Conservation (phyloP, 805 yeast species). For the Starmerella bombi region DNA sequence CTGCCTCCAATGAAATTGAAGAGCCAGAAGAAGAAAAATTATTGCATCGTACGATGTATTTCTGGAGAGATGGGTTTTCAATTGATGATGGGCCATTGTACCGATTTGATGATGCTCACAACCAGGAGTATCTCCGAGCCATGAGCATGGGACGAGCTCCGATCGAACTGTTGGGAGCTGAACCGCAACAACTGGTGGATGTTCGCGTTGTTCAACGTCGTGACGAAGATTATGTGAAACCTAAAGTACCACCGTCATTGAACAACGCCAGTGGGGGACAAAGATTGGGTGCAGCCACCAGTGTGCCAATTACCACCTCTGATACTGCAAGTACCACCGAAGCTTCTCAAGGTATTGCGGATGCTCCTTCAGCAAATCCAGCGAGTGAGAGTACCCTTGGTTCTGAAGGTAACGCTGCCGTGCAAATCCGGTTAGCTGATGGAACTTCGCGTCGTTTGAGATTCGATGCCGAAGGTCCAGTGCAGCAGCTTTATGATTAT, state of each 20-base stretch:
- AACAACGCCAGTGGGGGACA: conserved; percentile 61
- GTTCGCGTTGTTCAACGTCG: conserved; percentile 70
- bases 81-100: conserved; percentile 82
- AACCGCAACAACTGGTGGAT: conserved; percentile 85
- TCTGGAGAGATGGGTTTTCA: conserved; percentile 94
- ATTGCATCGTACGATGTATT: conserved; percentile 71
- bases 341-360: not conserved
- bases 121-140: conserved; percentile 61
- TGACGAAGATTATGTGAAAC: conserved; percentile 70
- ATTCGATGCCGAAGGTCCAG: conserved; percentile 52
- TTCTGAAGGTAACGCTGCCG: conserved; percentile 48
- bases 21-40: conserved; percentile 26
- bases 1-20: conserved; percentile 16
- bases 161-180: conserved; percentile 62
- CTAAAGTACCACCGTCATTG: conserved; percentile 49
- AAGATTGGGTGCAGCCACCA: conserved; percentile 47
- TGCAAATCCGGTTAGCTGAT: conserved; percentile 73
- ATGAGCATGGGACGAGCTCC: conserved; percentile 89
- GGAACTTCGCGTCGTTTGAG: conserved; percentile 47
- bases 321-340: conserved; percentile 2
- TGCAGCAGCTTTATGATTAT: conserved; percentile 53
- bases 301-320: conserved; percentile 11
- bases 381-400: conserved; percentile 17
- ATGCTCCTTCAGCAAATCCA: not conserved
- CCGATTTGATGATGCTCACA: conserved; percentile 87